Evolutionary conservation across 805 yeast species (phyloP), one percentile per base, ranked within the genome.

Genomic region (Wickerhamiella galacta): DNA sequence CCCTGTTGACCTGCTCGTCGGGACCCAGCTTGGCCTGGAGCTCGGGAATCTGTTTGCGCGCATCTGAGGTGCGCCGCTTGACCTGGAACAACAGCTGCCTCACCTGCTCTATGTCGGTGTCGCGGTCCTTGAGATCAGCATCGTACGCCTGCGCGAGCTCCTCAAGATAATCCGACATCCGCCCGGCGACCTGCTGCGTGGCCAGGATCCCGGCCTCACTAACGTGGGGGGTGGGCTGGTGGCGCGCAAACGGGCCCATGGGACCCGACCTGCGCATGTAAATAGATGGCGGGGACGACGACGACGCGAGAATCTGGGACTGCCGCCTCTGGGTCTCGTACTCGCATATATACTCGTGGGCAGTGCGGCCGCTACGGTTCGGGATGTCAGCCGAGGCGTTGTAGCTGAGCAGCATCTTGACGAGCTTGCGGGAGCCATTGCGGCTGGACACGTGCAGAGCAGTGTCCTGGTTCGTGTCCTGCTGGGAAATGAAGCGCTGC

Each of bases 401-500:
- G 43, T 66, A 58, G 30, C 63, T 57, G 25, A 65, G 40, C 32
- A 72, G 53, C 14, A 58, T 52, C 22, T 57, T 56, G 18, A 61
- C 56, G 19, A 71, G 53, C 21, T 53, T 52, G 10, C 63, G 51
- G 32, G 75, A 68, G 3, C 67, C 66, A 6, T 69, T 57, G 23
- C 70, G 61, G 11, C 72, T 69, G 0, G 93, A 83, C 28, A 87
- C 59, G 46, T 82, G 93, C 31, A 83, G 57, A 5, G 92, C 81
- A 0, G 95, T 81, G 44, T 83, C 81, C 4, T 95, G 95, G 39
- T 72, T 64, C 16, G 62, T 64, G 53, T 90, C 96, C 48, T 71
- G 80, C 44, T 75, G 83, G 47, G 81, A 78, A 11, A 71, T 43
- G 46, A 69, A 48, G 16, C 53, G 57, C 16, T 48, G 36, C 6